Percentiles rank a stretch among this genome's conserved stretches.
phyloP scores from a whole-genome alignment of 2,329 filamentous ascomycete genomes.

The Talaromyces sp. region DNA sequence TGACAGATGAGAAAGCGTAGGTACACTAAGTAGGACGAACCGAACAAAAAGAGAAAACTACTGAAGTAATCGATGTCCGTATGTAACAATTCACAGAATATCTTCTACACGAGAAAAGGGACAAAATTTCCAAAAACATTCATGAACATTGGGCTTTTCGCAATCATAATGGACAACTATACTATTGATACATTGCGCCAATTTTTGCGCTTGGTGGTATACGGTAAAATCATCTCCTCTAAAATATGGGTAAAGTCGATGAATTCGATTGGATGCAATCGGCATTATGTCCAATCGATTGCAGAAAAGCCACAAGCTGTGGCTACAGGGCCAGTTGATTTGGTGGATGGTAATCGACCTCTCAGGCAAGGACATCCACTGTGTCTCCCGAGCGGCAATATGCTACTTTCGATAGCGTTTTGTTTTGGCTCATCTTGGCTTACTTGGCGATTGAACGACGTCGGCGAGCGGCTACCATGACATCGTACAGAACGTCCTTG shows the following conservation, averaged over 20 bases:
- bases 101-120: too few relatives aligned
- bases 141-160: neutral
- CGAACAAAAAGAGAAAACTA: too few relatives aligned
- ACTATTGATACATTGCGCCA: slow-evolving; percentile 3
- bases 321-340: neutral
- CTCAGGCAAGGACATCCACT: neutral
- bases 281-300: neutral
- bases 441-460: slow-evolving; percentile 32
- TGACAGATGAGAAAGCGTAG: too few relatives aligned
- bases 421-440: neutral
- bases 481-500: slow-evolving; percentile 90
- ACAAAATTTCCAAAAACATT: too few relatives aligned
- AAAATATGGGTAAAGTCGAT: neutral
- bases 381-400: neutral
- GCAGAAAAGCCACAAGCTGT: neutral
- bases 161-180: neutral
- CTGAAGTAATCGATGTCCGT: too few relatives aligned
- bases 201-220: neutral
- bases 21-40: too few relatives aligned
- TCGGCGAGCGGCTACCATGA: slow-evolving; percentile 37
- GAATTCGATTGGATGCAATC: neutral
- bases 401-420: neutral
- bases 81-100: too few relatives aligned
- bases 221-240: neutral
- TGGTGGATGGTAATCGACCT: neutral